A percentile compares a stretch with the other conserved stretches of the same genome.
Conservation (phyloP, 768 basidiomycete species). For the Pleurotus eryngii region DNA sequence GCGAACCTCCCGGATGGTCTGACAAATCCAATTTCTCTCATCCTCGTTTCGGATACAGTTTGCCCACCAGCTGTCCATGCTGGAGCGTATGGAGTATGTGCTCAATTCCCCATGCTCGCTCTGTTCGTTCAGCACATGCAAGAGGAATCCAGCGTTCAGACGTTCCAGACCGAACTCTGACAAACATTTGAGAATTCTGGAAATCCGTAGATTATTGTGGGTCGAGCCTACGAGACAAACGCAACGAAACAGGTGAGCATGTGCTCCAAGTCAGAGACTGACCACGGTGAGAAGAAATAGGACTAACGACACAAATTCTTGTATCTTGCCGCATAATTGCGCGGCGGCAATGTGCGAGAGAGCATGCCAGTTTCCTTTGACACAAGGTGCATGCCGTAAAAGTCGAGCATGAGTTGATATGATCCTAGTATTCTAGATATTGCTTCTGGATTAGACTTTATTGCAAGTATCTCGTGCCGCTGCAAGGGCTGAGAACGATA, state of each 20-base stretch:
- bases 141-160: constrained; percentile 61
- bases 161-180: constrained; percentile 68
- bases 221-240: constrained; percentile 36
- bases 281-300: constrained; percentile 6
- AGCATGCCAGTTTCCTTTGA: constrained; percentile 57
- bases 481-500: constrained; percentile 63
- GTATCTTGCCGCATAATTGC: constrained; percentile 54
- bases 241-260: neutral
- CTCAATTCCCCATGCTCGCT: constrained; percentile 54
- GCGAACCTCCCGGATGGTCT: constrained; percentile 50
- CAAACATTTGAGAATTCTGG: constrained; percentile 72
- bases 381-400: constrained; percentile 72
- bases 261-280: neutral
- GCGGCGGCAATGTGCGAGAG: constrained; percentile 44
- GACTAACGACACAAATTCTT: constrained; percentile 64
- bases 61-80: constrained; percentile 81
- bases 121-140: constrained; percentile 69
- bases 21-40: constrained; percentile 54
- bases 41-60: constrained; percentile 64
- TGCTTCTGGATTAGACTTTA: constrained; percentile 48
- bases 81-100: constrained; percentile 42
- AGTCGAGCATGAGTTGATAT: constrained; percentile 74
- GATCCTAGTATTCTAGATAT: constrained; percentile 52
- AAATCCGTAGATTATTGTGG: constrained; percentile 78
- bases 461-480: constrained; percentile 55